A percentile compares a stretch with the other conserved stretches of the same genome.
These are phyloP conservation scores for Pleurotus tuoliensis DNA, from an alignment of 768 basidiomycete species.

Conservation along the genomic window DNA sequence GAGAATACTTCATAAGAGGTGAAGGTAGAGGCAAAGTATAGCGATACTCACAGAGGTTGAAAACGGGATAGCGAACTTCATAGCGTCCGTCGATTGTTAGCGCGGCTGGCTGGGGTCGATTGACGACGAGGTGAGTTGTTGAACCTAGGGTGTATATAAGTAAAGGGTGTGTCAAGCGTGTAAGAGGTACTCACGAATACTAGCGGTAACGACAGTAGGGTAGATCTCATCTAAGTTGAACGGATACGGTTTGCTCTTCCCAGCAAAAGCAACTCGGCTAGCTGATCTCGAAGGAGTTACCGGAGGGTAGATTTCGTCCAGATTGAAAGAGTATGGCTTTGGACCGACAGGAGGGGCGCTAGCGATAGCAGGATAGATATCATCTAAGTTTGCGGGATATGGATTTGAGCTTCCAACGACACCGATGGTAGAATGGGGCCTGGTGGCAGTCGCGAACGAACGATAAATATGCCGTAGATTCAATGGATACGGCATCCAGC, in stretches of 20 bases:
- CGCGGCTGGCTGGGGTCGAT: background rate
- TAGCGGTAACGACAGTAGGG: constrained; percentile 14
- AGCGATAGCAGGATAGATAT: background rate
- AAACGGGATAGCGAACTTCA: constrained; percentile 17
- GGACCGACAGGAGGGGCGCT: background rate
- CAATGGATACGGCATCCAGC: too few relatives aligned
- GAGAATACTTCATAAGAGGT: background rate
- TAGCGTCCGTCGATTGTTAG: background rate
- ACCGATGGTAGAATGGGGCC: background rate
- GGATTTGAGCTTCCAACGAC: constrained; percentile 13
- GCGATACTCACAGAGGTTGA: constrained; percentile 19
- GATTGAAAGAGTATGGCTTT: background rate
- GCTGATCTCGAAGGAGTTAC: background rate
- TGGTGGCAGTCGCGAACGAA: background rate
- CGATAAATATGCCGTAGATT: too few relatives aligned
- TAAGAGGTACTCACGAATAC: background rate
- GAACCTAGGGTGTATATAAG: constrained; percentile 28
- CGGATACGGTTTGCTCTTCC: constrained; percentile 28
- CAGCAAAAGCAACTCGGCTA: background rate
- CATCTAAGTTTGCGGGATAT: constrained; percentile 31
- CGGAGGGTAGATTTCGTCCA: background rate
- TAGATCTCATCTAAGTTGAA: constrained; percentile 29
- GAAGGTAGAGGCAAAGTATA: background rate
- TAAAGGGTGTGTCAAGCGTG: background rate
- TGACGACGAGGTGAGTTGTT: background rate